Evolutionary conservation across 1,284 basidiomycete species (phyloP), one percentile per base, ranked within the genome.

Genomic region (Peniophora sp.): DNA sequence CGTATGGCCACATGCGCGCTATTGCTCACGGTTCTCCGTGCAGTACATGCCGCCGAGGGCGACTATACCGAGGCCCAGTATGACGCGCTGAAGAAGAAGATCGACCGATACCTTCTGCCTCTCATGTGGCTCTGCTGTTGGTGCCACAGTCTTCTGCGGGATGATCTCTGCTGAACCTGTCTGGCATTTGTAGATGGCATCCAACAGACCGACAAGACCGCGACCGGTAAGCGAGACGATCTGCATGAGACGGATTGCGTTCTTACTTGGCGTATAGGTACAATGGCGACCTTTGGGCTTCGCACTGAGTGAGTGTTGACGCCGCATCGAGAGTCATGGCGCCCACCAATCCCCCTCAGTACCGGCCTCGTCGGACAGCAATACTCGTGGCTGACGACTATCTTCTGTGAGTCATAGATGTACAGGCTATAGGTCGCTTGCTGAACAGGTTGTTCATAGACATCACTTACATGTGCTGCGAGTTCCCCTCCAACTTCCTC

Each of bases 141-240:
- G 37, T 41, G n/a, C 8, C 27, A 6, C 6, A 32, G 27, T n/a
- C n/a, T 36, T n/a, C 8, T 41, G 15, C 37, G 8, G 5, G 6
- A 6, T 41, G 8, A 15, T 41, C 8, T 41, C n/a, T 5, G 8
- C n/a, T n/a, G 18, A 5, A n/a, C 37, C 15, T 41, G n/a, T 8
- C 8, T 5, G 18, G n/a, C 8, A n/a, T 36, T n/a, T 41, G 37
- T 41, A 41, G 37, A 57, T 48, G 55, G 55, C n/a, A 51, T 55
- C 20, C 55, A 57, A 47, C 54, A 57, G 47, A 49, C 51, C 9
- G 55, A 55, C 41, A 57, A 57, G 55, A 57, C 54, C 23, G 45
- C 49, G 20, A 24, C 53, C 3, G 54, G 54, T 35, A 53, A 51
- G 14, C n/a, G 37, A 6, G 5, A 8, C 5, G 6, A 8, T n/a